phyloP scores from a whole-genome alignment of 2,329 filamentous ascomycete species.

The Diaporthe vaccinii region DNA sequence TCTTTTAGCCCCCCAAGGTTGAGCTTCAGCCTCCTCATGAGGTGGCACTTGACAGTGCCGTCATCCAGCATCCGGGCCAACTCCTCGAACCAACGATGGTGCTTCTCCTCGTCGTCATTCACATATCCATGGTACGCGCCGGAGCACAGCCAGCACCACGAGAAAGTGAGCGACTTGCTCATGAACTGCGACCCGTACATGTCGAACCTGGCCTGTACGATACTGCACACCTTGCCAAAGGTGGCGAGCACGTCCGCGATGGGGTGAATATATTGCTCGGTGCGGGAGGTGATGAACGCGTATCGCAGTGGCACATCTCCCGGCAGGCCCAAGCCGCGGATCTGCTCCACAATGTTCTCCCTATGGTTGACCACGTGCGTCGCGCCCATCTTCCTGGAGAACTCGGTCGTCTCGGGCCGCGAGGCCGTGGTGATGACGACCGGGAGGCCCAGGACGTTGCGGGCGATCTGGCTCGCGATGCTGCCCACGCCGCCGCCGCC shows the following conservation, averaged over 20 bases:
- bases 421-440: constrained; percentile 60
- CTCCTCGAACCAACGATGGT: constrained; percentile 55
- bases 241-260: constrained; percentile 55
- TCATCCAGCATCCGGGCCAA: constrained; percentile 52
- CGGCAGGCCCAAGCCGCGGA: constrained; percentile 51
- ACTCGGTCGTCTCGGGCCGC: constrained; percentile 54
- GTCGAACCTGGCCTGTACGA: constrained; percentile 57
- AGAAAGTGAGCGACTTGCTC: constrained; percentile 58
- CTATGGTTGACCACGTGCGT: constrained; percentile 59
- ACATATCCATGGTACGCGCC: constrained; percentile 53
- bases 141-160: constrained; percentile 57
- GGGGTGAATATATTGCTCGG: constrained; percentile 56
- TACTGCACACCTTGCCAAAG: constrained; percentile 60
- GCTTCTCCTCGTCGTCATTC: constrained; percentile 53
- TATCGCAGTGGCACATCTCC: constrained; percentile 54
- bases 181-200: constrained; percentile 62
- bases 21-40: constrained; percentile 52
- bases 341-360: constrained; percentile 54
- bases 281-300: constrained; percentile 57
- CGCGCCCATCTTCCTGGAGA: constrained; percentile 56
- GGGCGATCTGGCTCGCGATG: constrained; percentile 59
- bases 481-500: constrained; percentile 60
- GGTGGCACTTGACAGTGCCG: constrained; percentile 54
- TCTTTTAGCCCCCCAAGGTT: constrained; percentile 54
- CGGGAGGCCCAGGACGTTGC: constrained; percentile 53